phyloP scores from a whole-genome alignment of 1,139 yeast species.

The Insectozyma bohioensis region DNA sequence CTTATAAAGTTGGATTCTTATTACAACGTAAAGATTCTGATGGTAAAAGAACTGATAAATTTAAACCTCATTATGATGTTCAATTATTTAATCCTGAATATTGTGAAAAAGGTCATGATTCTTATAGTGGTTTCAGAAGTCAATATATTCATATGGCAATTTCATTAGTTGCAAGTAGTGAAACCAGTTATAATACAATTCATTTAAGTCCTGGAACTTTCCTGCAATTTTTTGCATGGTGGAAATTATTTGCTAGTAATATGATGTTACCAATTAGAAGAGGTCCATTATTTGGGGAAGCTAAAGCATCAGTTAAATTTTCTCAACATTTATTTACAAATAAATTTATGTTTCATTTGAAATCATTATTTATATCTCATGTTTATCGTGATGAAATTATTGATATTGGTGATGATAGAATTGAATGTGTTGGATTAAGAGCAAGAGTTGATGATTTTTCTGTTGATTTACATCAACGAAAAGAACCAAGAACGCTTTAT shows the following conservation, averaged over 20 bases:
- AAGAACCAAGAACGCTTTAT: constrained; percentile 34
- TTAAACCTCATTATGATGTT: constrained; percentile 72
- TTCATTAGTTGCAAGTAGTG: constrained; percentile 54
- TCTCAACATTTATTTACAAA: constrained; percentile 44
- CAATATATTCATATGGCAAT: constrained; percentile 45
- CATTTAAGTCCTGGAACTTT: constrained; percentile 43
- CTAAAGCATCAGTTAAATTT: constrained; percentile 35
- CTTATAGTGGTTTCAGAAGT: constrained; percentile 41
- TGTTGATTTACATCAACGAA: constrained; percentile 49
- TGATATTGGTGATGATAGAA: constrained; percentile 22
- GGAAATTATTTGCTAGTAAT: constrained; percentile 45
- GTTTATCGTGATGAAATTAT: constrained; percentile 32
- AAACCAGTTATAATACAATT: constrained; percentile 40
- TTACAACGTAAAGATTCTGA: constrained; percentile 52
- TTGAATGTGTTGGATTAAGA: constrained; percentile 41
- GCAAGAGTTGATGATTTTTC: constrained; percentile 41
- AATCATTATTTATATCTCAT: constrained; percentile 42
- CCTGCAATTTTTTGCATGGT: constrained; percentile 44
- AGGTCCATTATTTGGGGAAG: constrained; percentile 41
- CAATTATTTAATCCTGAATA: constrained; percentile 62
- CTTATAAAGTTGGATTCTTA: constrained; percentile 56
- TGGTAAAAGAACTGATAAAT: constrained; percentile 49
- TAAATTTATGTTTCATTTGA: constrained; percentile 40
- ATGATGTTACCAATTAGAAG: constrained; percentile 42
- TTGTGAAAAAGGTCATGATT: constrained; percentile 43